Percentiles rank a stretch among this genome's conserved stretches.
phyloP scores from a whole-genome alignment of 495 filamentous ascomycete genomes.

The Aspergillus sparsus region DNA sequence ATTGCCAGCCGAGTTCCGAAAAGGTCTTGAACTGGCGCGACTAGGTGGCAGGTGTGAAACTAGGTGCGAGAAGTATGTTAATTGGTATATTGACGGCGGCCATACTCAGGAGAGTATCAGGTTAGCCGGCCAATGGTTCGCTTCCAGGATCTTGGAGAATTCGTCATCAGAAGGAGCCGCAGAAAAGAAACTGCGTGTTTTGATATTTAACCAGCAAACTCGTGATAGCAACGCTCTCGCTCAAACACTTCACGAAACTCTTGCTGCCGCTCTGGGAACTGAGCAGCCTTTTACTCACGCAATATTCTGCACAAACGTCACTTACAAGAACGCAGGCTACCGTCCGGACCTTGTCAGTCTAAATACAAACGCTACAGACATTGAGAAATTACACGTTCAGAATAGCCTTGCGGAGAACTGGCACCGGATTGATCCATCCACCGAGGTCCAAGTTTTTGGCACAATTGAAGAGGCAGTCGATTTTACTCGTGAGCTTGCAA shows the following conservation, averaged over 20 bases:
- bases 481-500: conserved; percentile 58
- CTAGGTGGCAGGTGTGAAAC: conserved; percentile 86
- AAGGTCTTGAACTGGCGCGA: conserved; percentile 71
- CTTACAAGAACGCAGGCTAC: conserved; percentile 69
- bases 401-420: conserved; percentile 72
- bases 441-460: conserved; percentile 63
- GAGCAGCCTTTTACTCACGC: conserved; percentile 71
- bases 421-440: conserved; percentile 61
- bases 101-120: conserved; percentile 89
- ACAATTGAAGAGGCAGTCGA: conserved; percentile 88
- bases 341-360: conserved; percentile 75
- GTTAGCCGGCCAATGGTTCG: conserved; percentile 80
- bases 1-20: conserved; percentile 67
- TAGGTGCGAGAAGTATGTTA: conserved; percentile 62
- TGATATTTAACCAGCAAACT: conserved; percentile 97
- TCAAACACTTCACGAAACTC: conserved; percentile 63
- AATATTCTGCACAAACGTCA: conserved; percentile 88
- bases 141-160: conserved; percentile 48
- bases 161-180: conserved; percentile 49
- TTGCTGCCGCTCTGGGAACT: conserved; percentile 56
- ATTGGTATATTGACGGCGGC: conserved; percentile 90
- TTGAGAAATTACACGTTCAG: conserved; percentile 73
- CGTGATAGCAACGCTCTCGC: conserved; percentile 70
- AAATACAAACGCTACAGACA: conserved; percentile 65
- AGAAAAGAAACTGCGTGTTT: conserved; percentile 53